Conservation (phyloP, 257 asterid genomes). For the Primulina huaijiensis region DNA sequence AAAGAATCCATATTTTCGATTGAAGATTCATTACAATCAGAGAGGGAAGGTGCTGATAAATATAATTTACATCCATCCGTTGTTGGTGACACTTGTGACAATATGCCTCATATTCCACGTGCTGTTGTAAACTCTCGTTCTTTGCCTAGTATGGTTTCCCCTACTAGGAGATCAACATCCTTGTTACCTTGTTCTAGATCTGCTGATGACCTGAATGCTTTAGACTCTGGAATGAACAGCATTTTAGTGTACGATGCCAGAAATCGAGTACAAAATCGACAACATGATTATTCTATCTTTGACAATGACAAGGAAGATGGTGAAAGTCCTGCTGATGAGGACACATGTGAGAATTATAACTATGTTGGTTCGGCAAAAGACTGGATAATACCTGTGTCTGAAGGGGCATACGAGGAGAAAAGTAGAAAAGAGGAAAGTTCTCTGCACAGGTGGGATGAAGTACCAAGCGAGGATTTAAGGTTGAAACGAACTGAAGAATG, state of each 20-base stretch:
- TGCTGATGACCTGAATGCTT: slow-evolving; percentile 56
- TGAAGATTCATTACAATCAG: slow-evolving; percentile 48
- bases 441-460: slow-evolving; percentile 39
- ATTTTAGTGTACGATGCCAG: slow-evolving; percentile 33
- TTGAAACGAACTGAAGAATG: slow-evolving; percentile 78
- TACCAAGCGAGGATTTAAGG: slow-evolving; percentile 63
- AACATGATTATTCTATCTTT: slow-evolving; percentile 32
- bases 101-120: slow-evolving; percentile 36
- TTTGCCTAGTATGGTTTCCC: slow-evolving; percentile 59
- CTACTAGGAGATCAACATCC: slow-evolving; percentile 27
- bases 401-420: slow-evolving; percentile 44
- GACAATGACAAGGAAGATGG: slow-evolving; percentile 36
- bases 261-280: slow-evolving; percentile 34
- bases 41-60: slow-evolving; percentile 42
- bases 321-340: slow-evolving; percentile 48
- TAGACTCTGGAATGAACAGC: slow-evolving; percentile 44
- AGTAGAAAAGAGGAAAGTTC: slow-evolving; percentile 39
- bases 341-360: slow-evolving; percentile 42
- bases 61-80: slow-evolving; percentile 44
- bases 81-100: slow-evolving; percentile 42
- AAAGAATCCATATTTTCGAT: slow-evolving; percentile 45
- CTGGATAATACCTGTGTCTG: slow-evolving; percentile 72
- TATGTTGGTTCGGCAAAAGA: slow-evolving; percentile 68
- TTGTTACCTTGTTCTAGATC: slow-evolving; percentile 51
- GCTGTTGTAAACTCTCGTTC: slow-evolving; percentile 62